Base-by-base conservation (phyloP, 2,329 filamentous ascomycete genomes). In the Metarhizium brunneum region DNA sequence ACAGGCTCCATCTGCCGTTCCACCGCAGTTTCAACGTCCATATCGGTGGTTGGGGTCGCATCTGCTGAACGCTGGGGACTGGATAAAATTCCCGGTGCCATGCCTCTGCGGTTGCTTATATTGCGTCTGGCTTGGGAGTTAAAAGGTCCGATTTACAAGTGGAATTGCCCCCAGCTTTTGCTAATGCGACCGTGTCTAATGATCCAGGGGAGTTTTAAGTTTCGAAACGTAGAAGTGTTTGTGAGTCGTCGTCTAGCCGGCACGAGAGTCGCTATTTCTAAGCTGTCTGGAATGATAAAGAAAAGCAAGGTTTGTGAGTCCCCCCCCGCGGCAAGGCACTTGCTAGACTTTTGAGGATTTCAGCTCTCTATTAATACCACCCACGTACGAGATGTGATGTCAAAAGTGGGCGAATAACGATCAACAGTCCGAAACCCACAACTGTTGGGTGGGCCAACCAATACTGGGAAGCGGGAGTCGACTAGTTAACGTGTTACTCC, bases 1-100 rank as follows among this genome's bases (percentile, higher is more conserved):
- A 59, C 63, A 42, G 57, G 58, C 25, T 57, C 60, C 55, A 62
- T 55, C 32, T 57, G 56, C 25, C 40, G 57, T 52, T 62, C 59
- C 20, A 62, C 54, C 7, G 36, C 51, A 11, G 55, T 56, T 35
- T 57, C 57, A 45, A 54, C 30, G n/a, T 55, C 54, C 55, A 57
- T 54, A 6, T 53, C 48, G 36, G 38, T 35, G 8, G 48, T 51
- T 35, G 38, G 25, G 8, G 55, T 54, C 14, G 29, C 38, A 47
- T 38, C 43, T 36, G 54, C 42, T 6, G 52, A 30, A 30, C 16
- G 35, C 29, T 52, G 53, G 13, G 54, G 54, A 42, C 51, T 54
- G 14, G 54, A 52, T 20, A 58, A 40, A 45, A 56, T 56, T 11
- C 54, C 54, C 18, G 56, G 56, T 16, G 54, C 56, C 56, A 58